Base-by-base conservation (phyloP, 441 rosid species). In the Kokia cookei region DNA sequence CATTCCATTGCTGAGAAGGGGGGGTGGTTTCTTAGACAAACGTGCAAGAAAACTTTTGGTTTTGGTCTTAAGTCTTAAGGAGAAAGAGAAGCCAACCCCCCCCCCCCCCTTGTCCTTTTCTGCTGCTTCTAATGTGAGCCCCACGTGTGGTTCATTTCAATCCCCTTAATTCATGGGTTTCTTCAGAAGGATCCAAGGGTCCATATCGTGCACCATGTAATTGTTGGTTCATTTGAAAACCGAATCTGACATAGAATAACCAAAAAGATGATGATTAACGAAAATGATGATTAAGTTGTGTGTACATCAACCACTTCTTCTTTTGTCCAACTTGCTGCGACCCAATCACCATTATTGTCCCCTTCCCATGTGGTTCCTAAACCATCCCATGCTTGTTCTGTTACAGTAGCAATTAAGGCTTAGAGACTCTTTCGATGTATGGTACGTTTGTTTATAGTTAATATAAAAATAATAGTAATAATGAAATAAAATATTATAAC, bases 1-100 rank as follows among this genome's bases (percentile, higher is more conserved):
- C 35, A 29, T 1, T 45, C 37, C 57, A 62, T 73, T 17, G 72
- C 29, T 78, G 80, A 76, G 10, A 8, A 3, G 13, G 10, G 77
- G 77, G 82, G 57, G 75, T 71, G 71, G 65, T 59, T 71, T 62
- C 69, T 24, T 65, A 63, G 60, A 74, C 80, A 74, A 77, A 65
- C 85, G 82, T 75, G 84, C 54, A 71, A 63, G 55, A 64, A 74
- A 69, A 27, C 54, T 51, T 67, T 15, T 6, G 53, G 27, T 27
- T 67, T 32, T 4, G 37, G 75, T 35, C 75, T 73, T 48, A n/a
- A 76, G 79, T 69, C 80, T 67, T 19, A 71, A 45, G 59, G 53
- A 15, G 9, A 6, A 51, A n/a, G 63, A 12, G 63, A 12, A 27
- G 9, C 62, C 15, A 54, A 5, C 13, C 8, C 29, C 4, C 11